Conservation (phyloP, 2,329 filamentous ascomycete species). For the Aspergillus sp. region DNA sequence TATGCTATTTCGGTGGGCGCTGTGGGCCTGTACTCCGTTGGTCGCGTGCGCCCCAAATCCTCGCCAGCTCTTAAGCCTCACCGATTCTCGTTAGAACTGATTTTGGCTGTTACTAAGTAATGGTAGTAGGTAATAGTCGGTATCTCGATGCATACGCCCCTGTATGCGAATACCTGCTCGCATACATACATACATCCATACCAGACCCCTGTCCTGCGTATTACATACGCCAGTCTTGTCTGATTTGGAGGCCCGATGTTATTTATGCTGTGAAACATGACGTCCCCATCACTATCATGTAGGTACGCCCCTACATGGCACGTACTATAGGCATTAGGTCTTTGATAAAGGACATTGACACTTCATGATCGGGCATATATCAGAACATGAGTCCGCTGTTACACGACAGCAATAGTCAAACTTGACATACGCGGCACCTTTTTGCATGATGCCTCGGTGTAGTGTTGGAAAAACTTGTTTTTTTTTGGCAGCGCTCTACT, state of each 20-base stretch:
- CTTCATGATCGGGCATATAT: neutral
- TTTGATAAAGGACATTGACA: neutral
- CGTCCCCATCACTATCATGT: neutral
- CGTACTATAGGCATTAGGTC: neutral
- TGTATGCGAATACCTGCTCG: neutral
- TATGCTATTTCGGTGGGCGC: neutral
- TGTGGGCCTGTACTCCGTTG: neutral
- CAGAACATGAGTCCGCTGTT: neutral
- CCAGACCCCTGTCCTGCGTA: neutral
- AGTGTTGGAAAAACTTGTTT: neutral
- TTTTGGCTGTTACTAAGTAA: no score
- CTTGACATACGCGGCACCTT: neutral
- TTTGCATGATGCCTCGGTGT: neutral
- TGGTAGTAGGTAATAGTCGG: neutral
- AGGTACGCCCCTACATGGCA: neutral
- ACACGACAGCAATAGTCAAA: conserved; percentile 7
- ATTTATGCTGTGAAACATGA: conserved; percentile 11
- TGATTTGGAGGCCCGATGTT: neutral
- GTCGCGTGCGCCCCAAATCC: neutral
- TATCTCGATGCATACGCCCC: neutral
- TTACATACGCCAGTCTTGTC: neutral
- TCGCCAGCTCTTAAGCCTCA: no score
- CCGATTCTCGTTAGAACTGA: no score
- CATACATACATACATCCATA: neutral
- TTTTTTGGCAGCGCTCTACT: neutral